Conservation (phyloP, 2,329 filamentous ascomycete species). For the Aspergillus bombycis region DNA sequence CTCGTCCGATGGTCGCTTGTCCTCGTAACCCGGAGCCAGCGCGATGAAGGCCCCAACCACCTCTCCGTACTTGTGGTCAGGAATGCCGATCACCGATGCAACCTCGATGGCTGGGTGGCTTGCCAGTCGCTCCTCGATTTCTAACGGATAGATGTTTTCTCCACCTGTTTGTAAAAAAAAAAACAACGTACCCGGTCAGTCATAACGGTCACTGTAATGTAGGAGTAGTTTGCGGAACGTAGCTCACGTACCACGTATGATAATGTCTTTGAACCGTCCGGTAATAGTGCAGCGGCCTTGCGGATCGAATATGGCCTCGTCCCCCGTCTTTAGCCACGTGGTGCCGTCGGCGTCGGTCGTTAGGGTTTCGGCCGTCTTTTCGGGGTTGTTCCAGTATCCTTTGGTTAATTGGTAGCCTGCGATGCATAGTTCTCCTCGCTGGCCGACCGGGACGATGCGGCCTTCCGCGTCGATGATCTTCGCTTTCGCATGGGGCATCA, state of each 20-base stretch:
- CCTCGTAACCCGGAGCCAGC: constrained; percentile 28
- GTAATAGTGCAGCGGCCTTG: constrained; percentile 73
- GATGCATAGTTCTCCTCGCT: constrained; percentile 74
- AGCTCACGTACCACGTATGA: constrained; percentile 62
- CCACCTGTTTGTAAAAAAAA: constrained; percentile 52
- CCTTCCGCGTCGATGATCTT: constrained; percentile 74
- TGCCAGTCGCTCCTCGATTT: constrained; percentile 74
- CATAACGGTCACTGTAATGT: neutral
- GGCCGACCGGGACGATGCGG: constrained; percentile 67
- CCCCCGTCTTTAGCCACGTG: constrained; percentile 69
- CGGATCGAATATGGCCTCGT: constrained; percentile 56
- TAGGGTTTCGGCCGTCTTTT: constrained; percentile 74
- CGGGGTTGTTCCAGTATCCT: constrained; percentile 67
- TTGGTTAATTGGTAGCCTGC: constrained; percentile 72
- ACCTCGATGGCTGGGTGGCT: constrained; percentile 63
- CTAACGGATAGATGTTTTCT: constrained; percentile 73
- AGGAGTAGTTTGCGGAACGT: neutral
- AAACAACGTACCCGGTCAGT: neutral
- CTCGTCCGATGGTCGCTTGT: constrained; percentile 50
- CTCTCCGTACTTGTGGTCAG: constrained; percentile 72
- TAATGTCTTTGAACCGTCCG: constrained; percentile 77
- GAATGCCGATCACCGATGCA: constrained; percentile 72
- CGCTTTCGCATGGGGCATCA: constrained; percentile 74
- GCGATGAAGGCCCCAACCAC: constrained; percentile 68
- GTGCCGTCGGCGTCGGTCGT: constrained; percentile 62